Conservation (phyloP, 2,329 filamentous ascomycete genomes). For the Ustilaginoidea virens region DNA sequence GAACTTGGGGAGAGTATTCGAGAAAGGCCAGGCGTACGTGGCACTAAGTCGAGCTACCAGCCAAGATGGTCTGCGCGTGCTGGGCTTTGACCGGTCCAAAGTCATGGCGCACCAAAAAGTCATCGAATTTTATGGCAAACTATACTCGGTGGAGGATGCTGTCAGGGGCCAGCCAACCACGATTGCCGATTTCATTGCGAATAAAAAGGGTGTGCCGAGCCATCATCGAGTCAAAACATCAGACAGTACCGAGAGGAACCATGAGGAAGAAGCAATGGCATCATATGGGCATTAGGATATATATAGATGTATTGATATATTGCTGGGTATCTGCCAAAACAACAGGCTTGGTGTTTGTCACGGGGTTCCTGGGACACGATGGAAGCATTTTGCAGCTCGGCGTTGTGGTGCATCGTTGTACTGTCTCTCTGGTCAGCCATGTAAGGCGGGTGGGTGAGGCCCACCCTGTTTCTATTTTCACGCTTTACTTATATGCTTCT, state of each 20-base stretch:
- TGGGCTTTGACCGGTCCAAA: slow-evolving; percentile 76
- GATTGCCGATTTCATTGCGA: slow-evolving; percentile 25
- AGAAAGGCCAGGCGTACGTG: slow-evolving; percentile 96
- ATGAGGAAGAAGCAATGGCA: slow-evolving; percentile 34
- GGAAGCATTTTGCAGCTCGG: too few species aligned
- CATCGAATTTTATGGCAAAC: slow-evolving; percentile 66
- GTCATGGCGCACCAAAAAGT: slow-evolving; percentile 91
- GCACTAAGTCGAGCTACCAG: slow-evolving; percentile 84
- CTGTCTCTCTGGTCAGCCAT: too few species aligned
- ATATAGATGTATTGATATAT: background rate
- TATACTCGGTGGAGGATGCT: slow-evolving; percentile 48
- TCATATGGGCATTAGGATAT: slow-evolving; percentile 23
- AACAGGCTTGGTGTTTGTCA: too few species aligned
- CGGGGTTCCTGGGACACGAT: too few species aligned
- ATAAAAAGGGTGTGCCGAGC: slow-evolving; percentile 14
- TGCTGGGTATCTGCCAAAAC: too few species aligned
- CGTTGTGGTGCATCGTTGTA: too few species aligned
- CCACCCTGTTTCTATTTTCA: too few species aligned
- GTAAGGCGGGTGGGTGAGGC: too few species aligned
- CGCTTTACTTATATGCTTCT: too few species aligned
- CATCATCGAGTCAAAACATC: slow-evolving; percentile 7
- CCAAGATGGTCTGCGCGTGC: slow-evolving; percentile 74
- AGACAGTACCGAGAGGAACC: slow-evolving; percentile 22
- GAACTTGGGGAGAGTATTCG: slow-evolving; percentile 80
- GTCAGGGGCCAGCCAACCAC: slow-evolving; percentile 25